Conservation (phyloP, 2,329 filamentous ascomycete genomes). For the Alternaria brassicicola region DNA sequence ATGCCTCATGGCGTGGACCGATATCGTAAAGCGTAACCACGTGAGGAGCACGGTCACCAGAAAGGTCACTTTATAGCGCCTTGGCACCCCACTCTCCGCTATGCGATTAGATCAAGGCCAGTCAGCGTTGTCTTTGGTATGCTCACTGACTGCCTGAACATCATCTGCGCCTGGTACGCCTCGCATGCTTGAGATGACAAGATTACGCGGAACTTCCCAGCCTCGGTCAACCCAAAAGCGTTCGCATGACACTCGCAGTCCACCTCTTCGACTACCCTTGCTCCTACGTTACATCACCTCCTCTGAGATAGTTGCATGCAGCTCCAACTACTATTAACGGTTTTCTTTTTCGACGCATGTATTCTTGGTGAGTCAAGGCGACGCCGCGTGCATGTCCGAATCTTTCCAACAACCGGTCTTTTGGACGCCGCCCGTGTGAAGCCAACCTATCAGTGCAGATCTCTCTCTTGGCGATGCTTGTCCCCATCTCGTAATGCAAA, state of each 20-base stretch:
- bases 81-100: background rate
- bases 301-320: conserved; percentile 18
- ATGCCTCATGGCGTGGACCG: conserved; percentile 31
- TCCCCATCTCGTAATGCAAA: conserved; percentile 29
- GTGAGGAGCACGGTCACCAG: background rate
- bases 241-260: conserved; percentile 5
- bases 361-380: conserved; percentile 18
- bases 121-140: background rate
- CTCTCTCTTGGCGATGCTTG: conserved; percentile 37
- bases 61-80: background rate
- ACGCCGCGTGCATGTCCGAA: conserved; percentile 16
- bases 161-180: conserved; percentile 4
- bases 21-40: conserved; percentile 17
- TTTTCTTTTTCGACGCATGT: background rate
- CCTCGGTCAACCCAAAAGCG: background rate
- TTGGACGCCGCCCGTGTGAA: conserved; percentile 19
- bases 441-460: conserved; percentile 19
- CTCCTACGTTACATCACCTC: conserved; percentile 17
- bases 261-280: conserved; percentile 11
- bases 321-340: conserved; percentile 30
- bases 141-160: conserved; percentile 2
- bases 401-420: conserved; percentile 18
- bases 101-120: conserved; percentile 1
- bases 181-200: conserved; percentile 7
- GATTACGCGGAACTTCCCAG: conserved; percentile 3